A percentile compares a stretch with the other conserved stretches of the same genome.
These are phyloP conservation scores for Ensete glaucum DNA, from an alignment of 176 grass and related monocot species.

Conservation along the genomic window DNA sequence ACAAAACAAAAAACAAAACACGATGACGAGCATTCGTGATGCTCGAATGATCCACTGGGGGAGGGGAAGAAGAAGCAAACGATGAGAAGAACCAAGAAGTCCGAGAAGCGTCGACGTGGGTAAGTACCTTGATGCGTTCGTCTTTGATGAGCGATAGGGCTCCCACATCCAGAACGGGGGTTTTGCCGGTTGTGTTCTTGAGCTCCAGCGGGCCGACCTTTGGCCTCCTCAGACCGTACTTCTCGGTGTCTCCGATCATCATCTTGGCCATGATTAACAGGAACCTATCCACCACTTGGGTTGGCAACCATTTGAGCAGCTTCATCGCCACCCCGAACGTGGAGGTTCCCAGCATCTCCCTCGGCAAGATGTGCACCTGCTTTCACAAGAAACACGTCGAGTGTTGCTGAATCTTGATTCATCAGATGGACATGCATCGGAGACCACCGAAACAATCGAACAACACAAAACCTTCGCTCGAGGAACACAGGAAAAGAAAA, in stretches of 20 bases:
- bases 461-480: too few species aligned
- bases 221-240: conserved; percentile 69
- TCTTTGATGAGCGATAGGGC: conserved; percentile 71
- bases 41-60: too few species aligned
- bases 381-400: too few species aligned
- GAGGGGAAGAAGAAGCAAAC: too few species aligned
- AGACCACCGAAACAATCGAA: too few species aligned
- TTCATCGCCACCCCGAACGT: conserved; percentile 74
- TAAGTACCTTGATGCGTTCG: conserved; percentile 58
- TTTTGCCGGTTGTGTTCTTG: conserved; percentile 74
- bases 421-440: too few species aligned
- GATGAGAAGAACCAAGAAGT: too few species aligned
- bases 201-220: conserved; percentile 81
- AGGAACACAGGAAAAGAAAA: too few species aligned
- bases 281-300: conserved; percentile 60
- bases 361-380: conserved; percentile 85
- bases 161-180: conserved; percentile 87
- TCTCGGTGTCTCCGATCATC: conserved; percentile 58
- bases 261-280: conserved; percentile 44
- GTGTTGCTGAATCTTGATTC: too few species aligned
- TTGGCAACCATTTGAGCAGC: conserved; percentile 58
- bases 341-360: conserved; percentile 63
- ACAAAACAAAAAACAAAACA: too few species aligned
- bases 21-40: too few species aligned
- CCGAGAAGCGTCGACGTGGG: too few species aligned